Evolutionary conservation across 306 rosid species (phyloP), one percentile per base, ranked within the genome.

Genomic region (Ammopiptanthus mongolicus): DNA sequence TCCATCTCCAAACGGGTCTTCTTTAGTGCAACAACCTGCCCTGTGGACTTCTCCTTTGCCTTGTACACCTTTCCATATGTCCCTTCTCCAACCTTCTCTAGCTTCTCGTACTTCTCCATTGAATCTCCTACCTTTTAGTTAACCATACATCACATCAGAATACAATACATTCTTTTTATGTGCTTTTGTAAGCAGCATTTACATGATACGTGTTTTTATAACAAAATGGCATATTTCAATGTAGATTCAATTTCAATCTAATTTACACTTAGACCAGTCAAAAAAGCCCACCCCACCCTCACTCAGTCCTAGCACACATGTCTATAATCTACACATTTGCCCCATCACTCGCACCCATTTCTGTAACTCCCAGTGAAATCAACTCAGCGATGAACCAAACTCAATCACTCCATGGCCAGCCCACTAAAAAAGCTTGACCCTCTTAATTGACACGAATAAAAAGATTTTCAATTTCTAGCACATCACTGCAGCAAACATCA

Each of bases 31-130:
- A 94, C 98, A 28, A 94, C 12, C 22, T 91, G 91, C 8, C 98
- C 98, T 0, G 82, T 89, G 8, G 85, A 81, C 33, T 88, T 90
- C 78, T 94, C 97, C 25, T 86, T 85, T 0, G 98, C 98, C 71
- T 94, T 94, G 89, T 94, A 94, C 1, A 94, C 98, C 59, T 94
- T 94, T 9, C 98, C 98, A 80, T 95, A 95, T 0, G 98, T 95
- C 1, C 98, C 98, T 84, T 95, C 98, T 6, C 98, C 98, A 0
- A 91, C 98, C 85, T 95, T 95, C 87, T 95, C 98, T 0, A 95
- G 83, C 76, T 95, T 95, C 87, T 95, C 97, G 88, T 95, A 91
- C 74, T 91, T 91, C 0, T 95, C 98, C 98, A 95, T 93, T 47
- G 2, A 17, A 36, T 9, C 48, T 69, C 17, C 75, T 69, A 18